Conservation (phyloP, 306 rosid species). For the Trifolium pratense region DNA sequence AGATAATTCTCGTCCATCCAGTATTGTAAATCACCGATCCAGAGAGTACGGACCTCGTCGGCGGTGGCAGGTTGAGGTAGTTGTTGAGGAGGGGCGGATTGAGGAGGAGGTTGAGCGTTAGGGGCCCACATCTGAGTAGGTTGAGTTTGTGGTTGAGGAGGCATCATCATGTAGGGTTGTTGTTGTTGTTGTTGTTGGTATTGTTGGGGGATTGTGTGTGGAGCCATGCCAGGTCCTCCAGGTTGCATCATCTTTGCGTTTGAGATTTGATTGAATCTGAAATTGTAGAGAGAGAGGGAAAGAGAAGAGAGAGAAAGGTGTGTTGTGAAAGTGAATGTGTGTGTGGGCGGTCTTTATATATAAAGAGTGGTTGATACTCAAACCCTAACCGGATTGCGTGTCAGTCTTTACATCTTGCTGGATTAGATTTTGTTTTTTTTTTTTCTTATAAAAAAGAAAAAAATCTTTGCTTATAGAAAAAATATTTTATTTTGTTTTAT, state of each 20-base stretch:
- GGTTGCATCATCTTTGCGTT: slow-evolving; percentile 73
- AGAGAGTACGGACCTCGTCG: slow-evolving; percentile 91
- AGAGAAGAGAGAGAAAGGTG: not conserved
- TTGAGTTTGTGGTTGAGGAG: slow-evolving; percentile 67
- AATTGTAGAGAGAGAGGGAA: slow-evolving; percentile 14
- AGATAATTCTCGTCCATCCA: slow-evolving; percentile 96
- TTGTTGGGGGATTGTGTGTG: slow-evolving; percentile 61
- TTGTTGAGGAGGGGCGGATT: slow-evolving; percentile 48
- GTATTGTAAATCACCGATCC: slow-evolving; percentile 97
- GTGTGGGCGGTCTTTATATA: not conserved
- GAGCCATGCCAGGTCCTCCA: slow-evolving; percentile 67
- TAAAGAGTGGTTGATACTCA: slow-evolving; percentile 46
- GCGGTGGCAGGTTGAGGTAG: slow-evolving; percentile 51
- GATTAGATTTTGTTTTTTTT: not conserved
- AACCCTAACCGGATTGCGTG: slow-evolving; percentile 48
- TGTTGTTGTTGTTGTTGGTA: slow-evolving; percentile 47
- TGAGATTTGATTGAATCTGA: slow-evolving; percentile 14
- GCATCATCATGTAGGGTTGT: slow-evolving; percentile 88
- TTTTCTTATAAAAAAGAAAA: too few species aligned
- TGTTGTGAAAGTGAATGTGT: not conserved
- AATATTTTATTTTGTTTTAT: too few species aligned
- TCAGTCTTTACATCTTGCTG: not conserved
- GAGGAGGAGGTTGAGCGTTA: slow-evolving; percentile 49
- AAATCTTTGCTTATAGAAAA: too few species aligned
- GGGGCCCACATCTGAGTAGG: slow-evolving; percentile 72